Evolutionary conservation across 192 early-diverging fungal species (phyloP), one percentile per base, ranked within the genome.

Genomic region (Coemansia erecta): DNA sequence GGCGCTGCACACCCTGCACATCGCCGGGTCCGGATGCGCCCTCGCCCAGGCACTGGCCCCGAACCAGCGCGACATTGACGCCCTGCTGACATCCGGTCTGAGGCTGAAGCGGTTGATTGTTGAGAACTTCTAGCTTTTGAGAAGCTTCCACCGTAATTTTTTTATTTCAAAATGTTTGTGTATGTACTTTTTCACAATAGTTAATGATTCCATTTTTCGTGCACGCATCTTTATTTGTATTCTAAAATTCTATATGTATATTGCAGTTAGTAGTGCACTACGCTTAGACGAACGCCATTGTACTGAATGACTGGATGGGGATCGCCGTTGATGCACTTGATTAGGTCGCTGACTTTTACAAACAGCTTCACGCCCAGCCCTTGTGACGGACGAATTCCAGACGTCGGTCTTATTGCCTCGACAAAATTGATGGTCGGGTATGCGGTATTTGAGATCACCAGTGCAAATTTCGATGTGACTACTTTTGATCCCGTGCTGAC

Each of bases 351-450:
- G 6, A 51, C 28, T 11, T 13, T 18, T 19, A 40, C 66, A 46
- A 62, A 68, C 1, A 68, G 50, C 42, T 68, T 68, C 22, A 62
- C 53, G 2, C 66, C 66, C 3, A 68, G 42, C 0, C 66, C 66
- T 22, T 68, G 66, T 14, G 66, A 68, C 35, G 66, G 66, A 9
- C 66, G 48, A 37, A 68, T 33, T n/a, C 66, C 66, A 22, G 19
- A 44, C 0, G 46, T 46, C n/a, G 66, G 60, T 48, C 58, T 57
- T 19, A 68, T 58, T 1, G 60, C 66, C 9, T 68, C 48, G 8
- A 50, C 52, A 35, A 47, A 53, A 53, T 48, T 49, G 0, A 58
- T 39, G 0, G 66, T 62, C 28, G 66, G 66, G 23, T 68, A 68
- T 4, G 66, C 66, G 18, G 43, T 14, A 13, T 68, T 68, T 0